Base-by-base conservation (phyloP, 2,329 filamentous ascomycete species). In the Colletotrichum sp. region DNA sequence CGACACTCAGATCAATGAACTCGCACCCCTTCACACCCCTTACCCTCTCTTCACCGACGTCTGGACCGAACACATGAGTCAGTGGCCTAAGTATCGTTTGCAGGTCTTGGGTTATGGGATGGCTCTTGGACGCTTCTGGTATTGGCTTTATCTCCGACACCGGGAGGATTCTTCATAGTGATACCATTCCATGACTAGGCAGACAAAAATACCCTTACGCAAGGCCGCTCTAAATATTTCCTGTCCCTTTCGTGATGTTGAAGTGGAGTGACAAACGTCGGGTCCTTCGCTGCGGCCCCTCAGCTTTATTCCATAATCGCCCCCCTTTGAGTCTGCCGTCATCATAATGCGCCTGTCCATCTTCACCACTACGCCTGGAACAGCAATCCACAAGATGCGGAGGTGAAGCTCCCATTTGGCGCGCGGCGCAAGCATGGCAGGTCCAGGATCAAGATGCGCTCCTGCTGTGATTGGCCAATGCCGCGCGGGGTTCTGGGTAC, bases 401-500 rank as follows among this genome's bases (percentile, higher is more conserved):
- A 29, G 33, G n/a, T 62, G 18, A 34, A 38, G 33, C 33, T 62
- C 34, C 34, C 21, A 27, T 62, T 62, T 43, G 38, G 24, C 38
- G 36, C 34, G 31, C 31, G 38, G 36, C 62, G 36, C 36, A 65
- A 21, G 38, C 62, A 54, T 65, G 38, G 13, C 38, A 59, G 43
- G 16, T 66, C 72, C 63, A 62, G 69, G 68, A 47, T 74, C 24
- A 67, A 58, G 58, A 67, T 72, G 72, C 72, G 72, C 59, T 74
- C 72, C n/a, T 63, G 31, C 58, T 27, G n/a, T 74, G 72, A 74
- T 74, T 74, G 72, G 72, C 72, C 72, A 72, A 74, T 74, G 29
- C 63, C 21, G 34, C 27, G 72, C 55, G 69, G 72, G 72, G 68
- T 36, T 67, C 33, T 72, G 55, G 68, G 58, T 34, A 67, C 43